Conservation (phyloP, 345 rosid species). For the Gossypium australe region DNA sequence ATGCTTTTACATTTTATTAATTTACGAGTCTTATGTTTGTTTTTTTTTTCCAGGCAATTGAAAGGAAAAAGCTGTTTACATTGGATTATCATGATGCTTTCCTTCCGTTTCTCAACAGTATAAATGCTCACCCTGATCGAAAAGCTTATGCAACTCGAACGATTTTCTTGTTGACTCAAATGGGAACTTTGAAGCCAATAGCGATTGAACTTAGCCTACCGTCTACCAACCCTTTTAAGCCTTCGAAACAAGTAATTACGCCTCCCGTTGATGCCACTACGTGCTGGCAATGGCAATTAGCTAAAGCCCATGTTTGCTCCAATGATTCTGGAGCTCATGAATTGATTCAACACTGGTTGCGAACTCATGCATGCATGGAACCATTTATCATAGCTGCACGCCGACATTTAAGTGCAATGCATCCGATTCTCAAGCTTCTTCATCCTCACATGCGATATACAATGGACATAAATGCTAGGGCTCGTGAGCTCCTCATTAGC, state of each 20-base stretch:
- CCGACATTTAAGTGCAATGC: slow-evolving; percentile 84
- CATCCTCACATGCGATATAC: slow-evolving; percentile 98
- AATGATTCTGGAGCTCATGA: slow-evolving; percentile 6
- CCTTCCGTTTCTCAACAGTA: neutral
- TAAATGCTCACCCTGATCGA: neutral
- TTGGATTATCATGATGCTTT: neutral
- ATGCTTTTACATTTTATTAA: too few species aligned
- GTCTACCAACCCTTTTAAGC: neutral
- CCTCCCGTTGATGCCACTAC: slow-evolving; percentile 1
- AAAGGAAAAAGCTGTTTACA: neutral
- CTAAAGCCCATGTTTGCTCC: slow-evolving; percentile 3
- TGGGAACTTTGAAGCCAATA: slow-evolving; percentile 1
- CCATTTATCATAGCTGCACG: slow-evolving; percentile 92
- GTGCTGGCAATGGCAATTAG: slow-evolving; percentile 2
- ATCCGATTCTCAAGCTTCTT: slow-evolving; percentile 78
- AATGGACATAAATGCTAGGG: slow-evolving; percentile 73
- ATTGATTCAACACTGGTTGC: slow-evolving; percentile 21
- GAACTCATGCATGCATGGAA: slow-evolving; percentile 81
- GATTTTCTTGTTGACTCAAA: neutral
- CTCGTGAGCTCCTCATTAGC: slow-evolving; percentile 71
- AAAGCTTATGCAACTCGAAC: slow-evolving; percentile 2
- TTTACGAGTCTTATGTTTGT: neutral
- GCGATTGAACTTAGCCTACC: neutral
- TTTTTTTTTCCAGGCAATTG: neutral
- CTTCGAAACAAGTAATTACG: neutral